These are phyloP conservation scores for Fraxinus americana DNA, from an alignment of 257 asterid genomes.

Conservation along the genomic window DNA sequence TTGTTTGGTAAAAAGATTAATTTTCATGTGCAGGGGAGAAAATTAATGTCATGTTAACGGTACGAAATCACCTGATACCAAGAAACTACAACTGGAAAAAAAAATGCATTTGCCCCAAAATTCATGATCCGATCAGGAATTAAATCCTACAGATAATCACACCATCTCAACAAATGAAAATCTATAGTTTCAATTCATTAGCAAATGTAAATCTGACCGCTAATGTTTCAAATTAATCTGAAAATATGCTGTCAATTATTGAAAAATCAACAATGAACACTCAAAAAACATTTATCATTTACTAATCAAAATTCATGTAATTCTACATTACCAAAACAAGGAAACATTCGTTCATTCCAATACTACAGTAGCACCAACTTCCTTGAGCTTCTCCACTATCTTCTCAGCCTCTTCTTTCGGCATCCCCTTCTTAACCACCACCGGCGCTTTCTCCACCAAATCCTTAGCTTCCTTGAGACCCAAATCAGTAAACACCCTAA, in stretches of 20 bases:
- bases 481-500: conserved; percentile 51
- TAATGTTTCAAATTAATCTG: conserved; percentile 6
- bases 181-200: conserved; percentile 18
- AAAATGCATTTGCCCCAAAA: conserved; percentile 1
- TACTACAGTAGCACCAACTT: conserved; percentile 49
- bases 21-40: background rate
- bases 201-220: conserved; percentile 9
- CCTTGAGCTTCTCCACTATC: conserved; percentile 50
- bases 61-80: conserved; percentile 8
- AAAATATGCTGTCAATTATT: background rate
- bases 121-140: background rate
- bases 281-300: no score
- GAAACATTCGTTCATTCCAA: conserved; percentile 32
- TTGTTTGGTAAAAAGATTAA: background rate
- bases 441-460: conserved; percentile 52
- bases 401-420: conserved; percentile 54
- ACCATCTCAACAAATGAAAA: background rate
- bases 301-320: background rate
- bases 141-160: background rate
- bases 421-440: conserved; percentile 47
- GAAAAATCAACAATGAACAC: conserved; percentile 6
- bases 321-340: conserved; percentile 12
- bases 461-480: conserved; percentile 65
- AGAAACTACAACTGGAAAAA: background rate
- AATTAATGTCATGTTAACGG: background rate